Base-by-base conservation (phyloP, 352 stramenopile genomes). In the Plasmopara viticola region DNA sequence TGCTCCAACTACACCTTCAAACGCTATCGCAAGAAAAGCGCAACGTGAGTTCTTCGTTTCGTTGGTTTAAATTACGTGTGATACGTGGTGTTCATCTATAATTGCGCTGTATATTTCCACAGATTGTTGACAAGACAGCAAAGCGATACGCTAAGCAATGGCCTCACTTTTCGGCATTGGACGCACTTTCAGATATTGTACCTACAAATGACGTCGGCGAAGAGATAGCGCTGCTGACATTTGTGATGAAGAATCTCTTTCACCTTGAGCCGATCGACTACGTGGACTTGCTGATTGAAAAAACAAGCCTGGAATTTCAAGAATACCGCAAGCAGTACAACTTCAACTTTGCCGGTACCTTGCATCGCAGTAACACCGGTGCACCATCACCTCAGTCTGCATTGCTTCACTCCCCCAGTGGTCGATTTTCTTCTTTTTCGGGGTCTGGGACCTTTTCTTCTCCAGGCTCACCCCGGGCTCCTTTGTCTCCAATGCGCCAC, bases 351-450 rank as follows among this genome's bases (percentile, higher is more conserved):
- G 40, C 57, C 0, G 59, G 51, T 13, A 66, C 44, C 2, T 30
- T 70, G 12, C 60, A 60, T 29, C 55, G 51, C 13, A 59, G 44
- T 12, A 66, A 61, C 7, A 63, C 48, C 0, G 70, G 75, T 34
- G 58, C 66, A 0, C 60, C 63, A 3, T 66, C 56, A 2, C 48
- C 63, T 31, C 50, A 69, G 5, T 41, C 53, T 39, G 53, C 61
- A 33, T 42, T 58, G 17, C 37, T 66, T 37, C 45, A 53, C 3
- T 71, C 61, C 1, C 48, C 58, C 2, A 58, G 60, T 13, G 49
- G 54, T 25, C 44, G 55, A 3, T 80, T 82, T n/a, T 68, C 70
- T 15, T 82, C 68, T 0, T 82, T 82, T 45, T 67, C 73, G 9
- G 52, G 47, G 2, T 67, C 73, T 10, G 52, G 47, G 2, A 56